These are phyloP conservation scores for Fraxinus nigra DNA, from an alignment of 305 asterid species.

Conservation along the genomic window DNA sequence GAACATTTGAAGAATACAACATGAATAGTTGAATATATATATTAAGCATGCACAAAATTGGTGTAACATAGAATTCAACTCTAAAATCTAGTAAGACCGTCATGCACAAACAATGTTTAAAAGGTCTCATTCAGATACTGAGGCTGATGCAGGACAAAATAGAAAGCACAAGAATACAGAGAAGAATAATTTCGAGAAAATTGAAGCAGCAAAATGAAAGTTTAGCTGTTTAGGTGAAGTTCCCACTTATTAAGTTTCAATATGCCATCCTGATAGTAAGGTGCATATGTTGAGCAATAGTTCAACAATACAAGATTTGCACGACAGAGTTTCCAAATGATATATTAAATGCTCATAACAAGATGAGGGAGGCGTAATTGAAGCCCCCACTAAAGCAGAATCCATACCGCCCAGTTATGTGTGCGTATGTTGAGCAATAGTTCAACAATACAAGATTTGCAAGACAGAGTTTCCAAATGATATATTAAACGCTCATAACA, in stretches of 20 bases:
- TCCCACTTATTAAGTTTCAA: not conserved
- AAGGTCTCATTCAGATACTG: not conserved
- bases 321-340: not conserved
- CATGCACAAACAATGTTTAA: not conserved
- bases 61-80: conserved; percentile 15
- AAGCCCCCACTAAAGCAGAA: not conserved
- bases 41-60: not conserved
- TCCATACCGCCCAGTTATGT: conserved; percentile 40
- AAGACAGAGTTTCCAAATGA: not conserved
- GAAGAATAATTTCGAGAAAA: not conserved
- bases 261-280: not conserved
- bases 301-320: not conserved
- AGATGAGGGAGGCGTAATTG: not conserved
- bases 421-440: conserved; percentile 26
- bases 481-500: not conserved
- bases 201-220: not conserved
- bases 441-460: not conserved
- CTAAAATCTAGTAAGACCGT: conserved; percentile 10
- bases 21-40: not conserved
- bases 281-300: not conserved
- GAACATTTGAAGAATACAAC: conserved; percentile 18
- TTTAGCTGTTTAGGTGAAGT: not conserved
- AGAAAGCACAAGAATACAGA: not conserved
- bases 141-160: not conserved
- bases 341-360: not conserved